Evolutionary conservation across 768 basidiomycete genomes (phyloP), one percentile per base, ranked within the genome.

Genomic region (Obba rivulosa): DNA sequence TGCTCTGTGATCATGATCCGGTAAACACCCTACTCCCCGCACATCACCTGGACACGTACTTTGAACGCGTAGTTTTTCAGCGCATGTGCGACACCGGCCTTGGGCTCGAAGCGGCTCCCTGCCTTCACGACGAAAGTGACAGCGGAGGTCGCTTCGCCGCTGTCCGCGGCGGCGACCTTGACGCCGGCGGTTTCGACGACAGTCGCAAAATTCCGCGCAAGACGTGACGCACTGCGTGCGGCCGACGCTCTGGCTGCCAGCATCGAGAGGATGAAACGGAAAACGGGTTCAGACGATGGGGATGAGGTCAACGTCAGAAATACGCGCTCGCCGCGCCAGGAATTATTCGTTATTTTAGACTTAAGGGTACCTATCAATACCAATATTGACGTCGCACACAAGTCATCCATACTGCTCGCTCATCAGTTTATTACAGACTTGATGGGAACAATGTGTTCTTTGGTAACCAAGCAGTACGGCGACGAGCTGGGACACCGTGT

Each of bases 11-110:
- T 43, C 34, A 28, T 34, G n/a, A 3, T 44, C 20, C 34, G 8
- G 24, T 22, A 13, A 35, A 24, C 17, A 31, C 35, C 5, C 49
- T 54, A 17, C 28, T 28, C 22, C 38, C 43, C 13, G 4, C 25
- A 16, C 21, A 13, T 2, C 28, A 31, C 43, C 20, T 14, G 38
- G 34, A 39, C 23, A 62, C 82, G 41, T 57, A 97, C 95, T 87
- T 96, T 97, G 84, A 95, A 98, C 51, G 93, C 87, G 79, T 93
- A 97, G 81, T 92, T 94, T 79, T 96, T 96, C 68, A 97, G 78
- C 52, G 82, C 85, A 73, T 95, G 90, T 2, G 95, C 93, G 50
- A 92, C 81, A 59, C 95, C 95, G 37, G 92, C 81, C 63, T 85
- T 85, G 54, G 81, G 69, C 75, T 99, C 88, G 66, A 82, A 93